A percentile compares a stretch with the other conserved stretches of the same genome.
These are phyloP conservation scores for Fusarium nodosum DNA, from an alignment of 2,329 filamentous ascomycete species.

Conservation along the genomic window DNA sequence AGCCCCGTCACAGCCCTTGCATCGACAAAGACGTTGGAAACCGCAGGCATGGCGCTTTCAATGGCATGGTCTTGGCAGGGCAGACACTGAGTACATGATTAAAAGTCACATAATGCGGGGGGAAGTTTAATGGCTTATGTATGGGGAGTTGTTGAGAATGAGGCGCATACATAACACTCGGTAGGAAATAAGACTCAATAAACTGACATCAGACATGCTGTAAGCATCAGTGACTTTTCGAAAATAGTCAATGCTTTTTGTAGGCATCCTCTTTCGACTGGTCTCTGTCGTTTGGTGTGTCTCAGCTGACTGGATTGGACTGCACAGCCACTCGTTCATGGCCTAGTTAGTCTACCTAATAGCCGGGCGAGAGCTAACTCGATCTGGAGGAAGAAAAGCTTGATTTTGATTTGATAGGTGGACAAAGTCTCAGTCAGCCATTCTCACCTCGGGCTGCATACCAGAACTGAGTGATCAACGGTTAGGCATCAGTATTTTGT, in stretches of 20 bases:
- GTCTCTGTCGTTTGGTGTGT: not conserved
- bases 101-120: slow-evolving; percentile 16
- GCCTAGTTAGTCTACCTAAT: not conserved
- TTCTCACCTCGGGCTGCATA: slow-evolving; percentile 3
- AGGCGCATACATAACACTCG: slow-evolving; percentile 5
- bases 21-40: not conserved
- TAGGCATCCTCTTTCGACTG: slow-evolving; percentile 27
- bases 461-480: not conserved
- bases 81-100: not conserved
- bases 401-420: slow-evolving; percentile 6
- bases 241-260: not conserved
- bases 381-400: not conserved
- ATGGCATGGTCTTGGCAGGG: slow-evolving; percentile 22
- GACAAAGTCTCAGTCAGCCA: slow-evolving; percentile 1
- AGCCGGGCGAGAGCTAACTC: slow-evolving; percentile 11
- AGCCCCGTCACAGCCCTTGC: not conserved
- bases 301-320: slow-evolving; percentile 36
- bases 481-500: slow-evolving; percentile 30
- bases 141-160: not conserved
- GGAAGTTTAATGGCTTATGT: slow-evolving; percentile 3
- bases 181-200: not conserved
- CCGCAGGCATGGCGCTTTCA: slow-evolving; percentile 18
- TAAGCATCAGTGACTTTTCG: not conserved
- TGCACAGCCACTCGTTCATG: slow-evolving; percentile 26
- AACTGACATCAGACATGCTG: not conserved